A percentile compares a stretch with the other conserved stretches of the same genome.
These are phyloP conservation scores for Drosera capensis DNA, from an alignment of 148 eudicot genomes.

Conservation along the genomic window DNA sequence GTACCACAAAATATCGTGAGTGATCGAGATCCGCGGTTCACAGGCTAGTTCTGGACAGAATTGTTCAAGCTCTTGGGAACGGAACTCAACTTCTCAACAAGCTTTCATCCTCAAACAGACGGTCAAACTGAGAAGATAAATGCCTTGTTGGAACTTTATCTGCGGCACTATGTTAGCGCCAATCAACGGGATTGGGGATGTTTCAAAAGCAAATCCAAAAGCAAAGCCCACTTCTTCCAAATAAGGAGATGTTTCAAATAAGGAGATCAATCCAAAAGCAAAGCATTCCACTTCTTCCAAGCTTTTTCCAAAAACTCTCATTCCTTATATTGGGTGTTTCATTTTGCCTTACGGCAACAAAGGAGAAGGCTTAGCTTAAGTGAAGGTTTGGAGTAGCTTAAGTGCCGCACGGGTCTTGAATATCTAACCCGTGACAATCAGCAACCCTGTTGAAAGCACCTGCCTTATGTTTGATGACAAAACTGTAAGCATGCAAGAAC, in stretches of 20 bases:
- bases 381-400: no score
- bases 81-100: neutral
- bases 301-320: no score
- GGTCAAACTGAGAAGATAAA: constrained; percentile 10
- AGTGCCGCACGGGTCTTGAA: no score
- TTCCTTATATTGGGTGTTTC: no score
- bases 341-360: no score
- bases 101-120: constrained; percentile 7
- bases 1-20: neutral
- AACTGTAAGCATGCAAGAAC: neutral
- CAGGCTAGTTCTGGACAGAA: constrained; percentile 6
- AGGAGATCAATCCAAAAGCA: no score
- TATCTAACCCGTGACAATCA: no score
- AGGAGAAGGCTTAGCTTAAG: no score
- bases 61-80: neutral
- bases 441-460: constrained; percentile 27
- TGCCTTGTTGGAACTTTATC: constrained; percentile 2
- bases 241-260: no score
- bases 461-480: neutral
- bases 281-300: no score
- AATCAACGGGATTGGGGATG: constrained; percentile 6
- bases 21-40: constrained; percentile 1
- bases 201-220: no score
- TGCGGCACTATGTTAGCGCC: constrained; percentile 9
- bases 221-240: no score